A percentile compares a stretch with the other conserved stretches of the same genome.
Evolutionary conservation across 441 rosid species (phyloP).

Genomic region (Populus hybrid): DNA sequence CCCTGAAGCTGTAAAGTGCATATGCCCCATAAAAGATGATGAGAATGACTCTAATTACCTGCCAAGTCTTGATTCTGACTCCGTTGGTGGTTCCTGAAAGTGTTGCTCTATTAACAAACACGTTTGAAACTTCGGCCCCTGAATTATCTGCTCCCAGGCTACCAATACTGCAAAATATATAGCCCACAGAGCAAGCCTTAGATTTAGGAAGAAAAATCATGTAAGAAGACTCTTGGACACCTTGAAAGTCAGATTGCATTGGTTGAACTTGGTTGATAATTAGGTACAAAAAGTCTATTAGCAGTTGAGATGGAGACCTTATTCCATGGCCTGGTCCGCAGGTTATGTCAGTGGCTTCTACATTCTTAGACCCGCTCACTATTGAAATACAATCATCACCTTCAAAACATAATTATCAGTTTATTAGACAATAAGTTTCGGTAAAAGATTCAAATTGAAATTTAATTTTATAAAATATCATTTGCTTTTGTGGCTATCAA

Average conservation of each 20-base stretch:
- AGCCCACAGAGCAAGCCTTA: neutral
- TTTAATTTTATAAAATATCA: neutral
- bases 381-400: conserved; percentile 95
- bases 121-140: conserved; percentile 74
- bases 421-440: too few relatives aligned
- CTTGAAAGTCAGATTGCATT: neutral
- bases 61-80: conserved; percentile 97
- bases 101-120: conserved; percentile 59
- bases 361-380: conserved; percentile 78
- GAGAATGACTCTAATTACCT: conserved; percentile 42
- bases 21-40: neutral
- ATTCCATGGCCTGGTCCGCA: conserved; percentile 98
- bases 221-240: neutral
- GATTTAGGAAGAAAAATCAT: neutral
- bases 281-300: conserved; percentile 30
- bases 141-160: conserved; percentile 74
- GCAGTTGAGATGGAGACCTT: conserved; percentile 44
- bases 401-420: conserved; percentile 15
- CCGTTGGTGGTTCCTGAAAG: conserved; percentile 84
- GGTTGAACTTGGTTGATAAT: conserved; percentile 14
- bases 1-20: neutral
- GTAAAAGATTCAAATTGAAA: neutral
- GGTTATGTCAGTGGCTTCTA: conserved; percentile 61
- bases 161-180: conserved; percentile 56
- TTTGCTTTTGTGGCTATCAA: neutral